Evolutionary conservation across 495 filamentous ascomycete species (phyloP), one percentile per base, ranked within the genome.

Genomic region (Penicillium verhagenii): DNA sequence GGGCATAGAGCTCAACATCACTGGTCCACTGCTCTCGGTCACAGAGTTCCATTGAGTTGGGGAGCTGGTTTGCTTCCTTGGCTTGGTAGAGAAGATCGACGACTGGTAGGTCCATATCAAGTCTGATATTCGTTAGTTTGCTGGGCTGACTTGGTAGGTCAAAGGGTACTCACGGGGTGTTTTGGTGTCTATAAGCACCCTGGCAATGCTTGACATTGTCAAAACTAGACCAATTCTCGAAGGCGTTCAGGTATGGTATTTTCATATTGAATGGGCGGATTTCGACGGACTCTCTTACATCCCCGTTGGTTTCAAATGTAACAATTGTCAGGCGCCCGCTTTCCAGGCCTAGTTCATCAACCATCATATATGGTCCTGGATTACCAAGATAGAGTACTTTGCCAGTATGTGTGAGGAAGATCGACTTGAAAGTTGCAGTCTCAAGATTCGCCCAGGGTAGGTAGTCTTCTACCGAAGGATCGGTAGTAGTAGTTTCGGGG

Each of bases 1-100:
- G 51, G 14, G 51, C 51, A 53, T 53, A 53, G 47, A 47, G 51
- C 42, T 53, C 51, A 25, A 53, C 29, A 53, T 53, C 51, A 23
- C 23, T 39, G 1, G 29, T 53, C 51, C 51, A 53, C 29, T 53
- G 51, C 51, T 53, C 42, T 53, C 51, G 51, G 18, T 53, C 28
- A 47, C 28, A 53, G 2, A 53, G 21, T 10, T 16, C 1, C 51
- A 53, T 53, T 26, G 51, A n/a, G n/a, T 53, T 37, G 38, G 51
- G 42, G 28, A 47, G 51, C 47, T 53, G 6, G 51, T 53, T 28
- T 47, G 20, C 51, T 2, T 37, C 51, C 51, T 53, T 35, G 33
- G 33, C 33, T 35, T 35, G 33, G 44, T 39, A 52, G 50, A 52
- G 50, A 45, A 45, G 44, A 52, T 52, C 50, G 38, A 52, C 13